These are phyloP conservation scores for Sugiyamaella smithiae DNA, from an alignment of 805 yeast genomes.

Conservation along the genomic window DNA sequence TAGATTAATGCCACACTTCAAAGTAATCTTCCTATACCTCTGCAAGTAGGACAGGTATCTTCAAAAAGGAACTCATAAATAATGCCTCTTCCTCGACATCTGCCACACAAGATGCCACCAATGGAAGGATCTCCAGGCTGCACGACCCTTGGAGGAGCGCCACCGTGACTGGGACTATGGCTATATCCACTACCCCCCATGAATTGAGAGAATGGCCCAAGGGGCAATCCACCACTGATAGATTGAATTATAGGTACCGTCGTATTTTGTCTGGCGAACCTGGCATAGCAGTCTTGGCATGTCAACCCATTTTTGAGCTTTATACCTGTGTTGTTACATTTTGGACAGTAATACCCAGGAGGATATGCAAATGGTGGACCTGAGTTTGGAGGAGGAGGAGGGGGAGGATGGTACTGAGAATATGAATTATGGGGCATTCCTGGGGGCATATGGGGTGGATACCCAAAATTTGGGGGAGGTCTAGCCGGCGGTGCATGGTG, in stretches of 20 bases:
- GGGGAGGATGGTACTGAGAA: neutral
- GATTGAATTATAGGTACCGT: slow-evolving; percentile 22
- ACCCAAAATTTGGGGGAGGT: too few species aligned
- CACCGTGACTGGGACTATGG: slow-evolving; percentile 27
- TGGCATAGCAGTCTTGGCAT: slow-evolving; percentile 69
- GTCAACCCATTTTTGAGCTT: slow-evolving; percentile 56
- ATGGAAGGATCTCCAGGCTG: slow-evolving; percentile 74
- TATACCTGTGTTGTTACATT: slow-evolving; percentile 73
- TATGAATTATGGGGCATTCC: neutral
- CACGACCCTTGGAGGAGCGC: slow-evolving; percentile 44
- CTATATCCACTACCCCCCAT: slow-evolving; percentile 5
- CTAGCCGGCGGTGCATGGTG: too few species aligned
- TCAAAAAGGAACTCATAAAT: slow-evolving; percentile 55
- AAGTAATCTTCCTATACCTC: slow-evolving; percentile 59
- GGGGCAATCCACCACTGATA: slow-evolving; percentile 14
- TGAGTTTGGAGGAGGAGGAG: neutral
- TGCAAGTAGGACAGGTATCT: slow-evolving; percentile 61
- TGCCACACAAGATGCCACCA: slow-evolving; percentile 73
- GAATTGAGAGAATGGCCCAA: slow-evolving; percentile 23
- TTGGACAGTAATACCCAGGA: slow-evolving; percentile 53
- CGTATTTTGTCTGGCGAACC: slow-evolving; percentile 48
- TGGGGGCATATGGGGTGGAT: too few species aligned
- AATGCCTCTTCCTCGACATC: slow-evolving; percentile 66
- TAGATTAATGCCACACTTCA: neutral
- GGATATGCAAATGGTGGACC: slow-evolving; percentile 47